A percentile compares a stretch with the other conserved stretches of the same genome.
These are phyloP conservation scores for Cutaneotrichosporon sp. DNA, from an alignment of 1,284 basidiomycete species.

Conservation along the genomic window DNA sequence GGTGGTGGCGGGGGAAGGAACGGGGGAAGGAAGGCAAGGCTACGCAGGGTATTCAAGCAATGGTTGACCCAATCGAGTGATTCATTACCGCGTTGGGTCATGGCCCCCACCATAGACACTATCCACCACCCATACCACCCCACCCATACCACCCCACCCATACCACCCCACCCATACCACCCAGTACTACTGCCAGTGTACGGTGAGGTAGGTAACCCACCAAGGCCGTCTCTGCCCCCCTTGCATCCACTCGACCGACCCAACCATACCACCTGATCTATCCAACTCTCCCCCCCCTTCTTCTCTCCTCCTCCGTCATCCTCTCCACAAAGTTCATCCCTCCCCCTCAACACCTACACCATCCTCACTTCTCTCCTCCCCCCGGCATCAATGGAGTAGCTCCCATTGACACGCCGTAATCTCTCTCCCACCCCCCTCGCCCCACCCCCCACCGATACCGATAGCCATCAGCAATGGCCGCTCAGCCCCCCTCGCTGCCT, in stretches of 20 bases:
- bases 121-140: too few species aligned
- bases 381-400: background rate
- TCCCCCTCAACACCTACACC: too few species aligned
- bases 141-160: too few species aligned
- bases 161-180: too few species aligned
- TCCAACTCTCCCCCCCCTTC: background rate
- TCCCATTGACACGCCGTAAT: conserved; percentile 1
- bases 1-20: too few species aligned
- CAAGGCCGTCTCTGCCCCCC: background rate
- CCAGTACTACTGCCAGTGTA: too few species aligned
- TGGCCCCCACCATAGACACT: too few species aligned
- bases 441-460: background rate
- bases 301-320: background rate
- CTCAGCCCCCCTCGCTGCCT: conserved; percentile 39
- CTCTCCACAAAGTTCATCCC: background rate
- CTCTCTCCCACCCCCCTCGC: background rate
- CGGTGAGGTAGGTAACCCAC: too few species aligned
- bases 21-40: too few species aligned
- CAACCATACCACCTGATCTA: background rate
- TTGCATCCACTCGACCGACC: background rate
- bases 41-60: too few species aligned
- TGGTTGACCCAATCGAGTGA: background rate
- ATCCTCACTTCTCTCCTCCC: background rate
- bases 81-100: too few species aligned
- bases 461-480: conserved; percentile 15